These are phyloP conservation scores for Boeremia exigua DNA, from an alignment of 2,329 filamentous ascomycete species.

Conservation along the genomic window DNA sequence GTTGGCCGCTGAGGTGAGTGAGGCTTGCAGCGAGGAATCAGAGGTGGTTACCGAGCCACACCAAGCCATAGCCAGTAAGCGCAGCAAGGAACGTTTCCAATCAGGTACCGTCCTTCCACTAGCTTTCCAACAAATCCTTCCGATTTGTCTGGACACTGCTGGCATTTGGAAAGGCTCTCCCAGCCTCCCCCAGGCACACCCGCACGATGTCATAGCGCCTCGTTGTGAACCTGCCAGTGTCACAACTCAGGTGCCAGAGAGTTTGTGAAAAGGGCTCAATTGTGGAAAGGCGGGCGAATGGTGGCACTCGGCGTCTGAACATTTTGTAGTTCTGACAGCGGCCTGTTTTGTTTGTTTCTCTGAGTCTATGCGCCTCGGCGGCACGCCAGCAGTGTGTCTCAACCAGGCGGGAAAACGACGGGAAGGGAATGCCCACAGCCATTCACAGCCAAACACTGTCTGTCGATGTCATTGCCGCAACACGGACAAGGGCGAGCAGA, in stretches of 20 bases:
- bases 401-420: slow-evolving; percentile 18
- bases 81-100: slow-evolving; percentile 32
- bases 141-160: slow-evolving; percentile 36
- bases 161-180: slow-evolving; percentile 26
- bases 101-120: slow-evolving; percentile 32
- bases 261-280: slow-evolving; percentile 18
- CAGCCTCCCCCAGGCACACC: slow-evolving; percentile 28
- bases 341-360: slow-evolving; percentile 34
- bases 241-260: slow-evolving; percentile 11
- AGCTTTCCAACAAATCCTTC: slow-evolving; percentile 28
- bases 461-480: slow-evolving; percentile 29
- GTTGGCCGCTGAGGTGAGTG: slow-evolving; percentile 35
- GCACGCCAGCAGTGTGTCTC: slow-evolving; percentile 9
- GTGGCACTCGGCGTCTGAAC: slow-evolving; percentile 23
- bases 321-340: slow-evolving; percentile 23
- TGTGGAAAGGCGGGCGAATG: slow-evolving; percentile 14
- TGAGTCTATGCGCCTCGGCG: background rate
- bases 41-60: slow-evolving; percentile 6
- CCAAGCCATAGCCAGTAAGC: slow-evolving; percentile 22
- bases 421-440: slow-evolving; percentile 22
- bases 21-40: slow-evolving; percentile 28
- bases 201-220: slow-evolving; percentile 18
- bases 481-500: slow-evolving; percentile 29
- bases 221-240: slow-evolving; percentile 5
- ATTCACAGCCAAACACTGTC: slow-evolving; percentile 20